Evolutionary conservation across 352 stramenopile genomes (phyloP), one percentile per base, ranked within the genome.

Genomic region (Globisporangium spiculum): DNA sequence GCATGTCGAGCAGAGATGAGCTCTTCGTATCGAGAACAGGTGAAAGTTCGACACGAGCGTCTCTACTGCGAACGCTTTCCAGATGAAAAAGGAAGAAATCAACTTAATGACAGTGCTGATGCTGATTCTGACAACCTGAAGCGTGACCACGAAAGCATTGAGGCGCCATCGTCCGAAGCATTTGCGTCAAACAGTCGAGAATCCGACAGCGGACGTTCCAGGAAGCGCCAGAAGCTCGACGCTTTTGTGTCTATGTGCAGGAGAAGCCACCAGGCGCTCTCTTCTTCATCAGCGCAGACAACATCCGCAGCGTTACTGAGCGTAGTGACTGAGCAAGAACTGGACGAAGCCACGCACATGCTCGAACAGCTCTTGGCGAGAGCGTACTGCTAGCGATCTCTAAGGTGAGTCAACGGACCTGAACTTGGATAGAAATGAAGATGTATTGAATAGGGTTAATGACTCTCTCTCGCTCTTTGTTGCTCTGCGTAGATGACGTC

Each of bases 321-420:
- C 22, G 62, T 80, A 2, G 60, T 90, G n/a, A 74, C 68, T 0
- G 78, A 80, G 8, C 68, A 77, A 6, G 81, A 90, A 26, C 66
- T 90, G 16, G 78, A 86, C 34, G 67, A 79, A n/a, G 79, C 82
- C 7, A 84, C 78, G 1, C 66, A 68, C 20, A 63, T 84, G 14
- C 76, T 90, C 7, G 68, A 83, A 50, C 73, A 70, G 38, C 70
- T 90, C n/a, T 70, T 90, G 22, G 68, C 72, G 48, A 80, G 26
- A 24, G 56, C 30, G 2, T 61, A 61, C 20, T 61, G 56, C 32
- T 52, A 61, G 30, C 55, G 20, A 8, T 46, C 30, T 48, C 55
- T 20, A 26, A 48, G 56, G 20, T 61, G 32, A 61, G 56, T 50
- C 20, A 10, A 24, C 14, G 3, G 27, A 26, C 8, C 20, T 38